phyloP scores from a whole-genome alignment of 73 alveolate genomes.

The Strombidium stylifer region DNA sequence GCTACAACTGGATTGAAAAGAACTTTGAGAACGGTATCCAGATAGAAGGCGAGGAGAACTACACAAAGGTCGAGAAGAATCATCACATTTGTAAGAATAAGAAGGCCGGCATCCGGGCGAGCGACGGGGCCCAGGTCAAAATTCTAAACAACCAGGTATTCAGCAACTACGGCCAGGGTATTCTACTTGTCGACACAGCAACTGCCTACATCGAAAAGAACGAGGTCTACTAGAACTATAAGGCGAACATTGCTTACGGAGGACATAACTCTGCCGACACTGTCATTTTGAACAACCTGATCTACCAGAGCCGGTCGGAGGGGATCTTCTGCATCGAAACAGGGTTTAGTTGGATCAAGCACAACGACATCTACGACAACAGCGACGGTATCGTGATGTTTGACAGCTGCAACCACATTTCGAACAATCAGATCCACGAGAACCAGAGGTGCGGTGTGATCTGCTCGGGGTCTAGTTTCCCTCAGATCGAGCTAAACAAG shows the following conservation, averaged over 20 bases:
- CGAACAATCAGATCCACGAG: slow-evolving; percentile 78
- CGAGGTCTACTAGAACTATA: slow-evolving; percentile 81
- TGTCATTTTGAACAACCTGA: slow-evolving; percentile 77
- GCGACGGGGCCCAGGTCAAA: slow-evolving; percentile 76
- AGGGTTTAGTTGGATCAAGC: slow-evolving; percentile 77
- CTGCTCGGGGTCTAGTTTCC: slow-evolving; percentile 75
- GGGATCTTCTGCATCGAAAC: slow-evolving; percentile 91
- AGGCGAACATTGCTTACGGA: slow-evolving; percentile 97
- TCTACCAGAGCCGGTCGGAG: slow-evolving; percentile 87
- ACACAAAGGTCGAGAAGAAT: slow-evolving; percentile 72
- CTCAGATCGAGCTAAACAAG: slow-evolving; percentile 61
- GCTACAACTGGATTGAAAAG: slow-evolving; percentile 63
- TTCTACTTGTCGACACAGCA: slow-evolving; percentile 88
- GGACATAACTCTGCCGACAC: slow-evolving; percentile 88
- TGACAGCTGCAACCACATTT: slow-evolving; percentile 74
- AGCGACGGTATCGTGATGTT: slow-evolving; percentile 93
- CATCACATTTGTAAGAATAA: slow-evolving; percentile 74
- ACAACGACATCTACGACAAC: slow-evolving; percentile 88
- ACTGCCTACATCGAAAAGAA: slow-evolving; percentile 90
- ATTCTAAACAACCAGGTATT: slow-evolving; percentile 73
- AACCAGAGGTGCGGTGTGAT: slow-evolving; percentile 90
- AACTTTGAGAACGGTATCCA: slow-evolving; percentile 88
- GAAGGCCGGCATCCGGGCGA: slow-evolving; percentile 86
- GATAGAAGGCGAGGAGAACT: slow-evolving; percentile 79
- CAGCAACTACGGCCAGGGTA: slow-evolving; percentile 89